A percentile compares a stretch with the other conserved stretches of the same genome.
Conservation (phyloP, 2,329 filamentous ascomycete species). For the Arthrinium phaeospermum region DNA sequence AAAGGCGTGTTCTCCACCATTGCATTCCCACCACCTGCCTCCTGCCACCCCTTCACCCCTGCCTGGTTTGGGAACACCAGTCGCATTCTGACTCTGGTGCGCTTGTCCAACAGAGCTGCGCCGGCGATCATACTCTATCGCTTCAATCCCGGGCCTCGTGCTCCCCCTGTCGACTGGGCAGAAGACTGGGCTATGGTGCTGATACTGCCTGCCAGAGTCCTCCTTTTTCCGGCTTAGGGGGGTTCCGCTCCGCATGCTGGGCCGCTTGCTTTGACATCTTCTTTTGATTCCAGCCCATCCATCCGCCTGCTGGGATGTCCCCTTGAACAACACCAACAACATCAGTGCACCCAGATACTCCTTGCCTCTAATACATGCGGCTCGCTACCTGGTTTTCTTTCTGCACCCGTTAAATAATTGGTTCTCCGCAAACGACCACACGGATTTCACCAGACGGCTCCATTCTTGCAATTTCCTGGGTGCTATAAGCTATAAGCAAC, state of each 20-base stretch:
- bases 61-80: not conserved
- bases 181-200: not conserved
- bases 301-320: not conserved
- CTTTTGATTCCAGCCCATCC: slow-evolving; percentile 6
- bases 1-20: not conserved
- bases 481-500: not conserved
- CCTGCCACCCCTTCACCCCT: not conserved
- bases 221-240: slow-evolving; percentile 8
- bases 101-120: slow-evolving; percentile 14
- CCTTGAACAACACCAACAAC: slow-evolving; percentile 5
- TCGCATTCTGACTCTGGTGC: slow-evolving; percentile 8
- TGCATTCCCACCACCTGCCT: not conserved
- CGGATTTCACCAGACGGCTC: slow-evolving; percentile 5
- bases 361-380: slow-evolving; percentile 10
- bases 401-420: not conserved
- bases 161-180: slow-evolving; percentile 5
- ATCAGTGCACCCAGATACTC: slow-evolving; percentile 7
- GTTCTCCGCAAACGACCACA: slow-evolving; percentile 4
- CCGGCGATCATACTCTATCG: slow-evolving; percentile 16
- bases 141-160: slow-evolving; percentile 14
- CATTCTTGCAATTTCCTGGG: slow-evolving; percentile 6
- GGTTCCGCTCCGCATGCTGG: not conserved
- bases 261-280: not conserved
- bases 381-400: not conserved
- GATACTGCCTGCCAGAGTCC: not conserved